Base-by-base conservation (phyloP, 805 yeast genomes). In the Ogataea pignaliae region DNA sequence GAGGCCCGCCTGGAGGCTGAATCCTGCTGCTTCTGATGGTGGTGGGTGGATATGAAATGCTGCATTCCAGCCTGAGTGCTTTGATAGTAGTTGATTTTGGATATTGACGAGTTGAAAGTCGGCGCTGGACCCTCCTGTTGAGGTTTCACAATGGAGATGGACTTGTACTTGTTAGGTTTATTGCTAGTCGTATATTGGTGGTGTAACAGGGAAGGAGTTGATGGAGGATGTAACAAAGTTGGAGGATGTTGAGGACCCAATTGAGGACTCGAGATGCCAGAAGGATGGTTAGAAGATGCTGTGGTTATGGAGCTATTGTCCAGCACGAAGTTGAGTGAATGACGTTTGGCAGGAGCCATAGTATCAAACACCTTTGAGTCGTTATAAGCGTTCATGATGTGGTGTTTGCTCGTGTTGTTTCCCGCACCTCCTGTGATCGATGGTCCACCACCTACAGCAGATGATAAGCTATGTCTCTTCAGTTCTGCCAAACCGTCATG, bases 281-380 rank as follows among this genome's bases (percentile, higher is more conserved):
- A 4, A 5, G 49, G 33, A 15, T 36, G 33, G 14, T 14, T 26
- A 31, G 42, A 34, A 8, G 34, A 9, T 13, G 30, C 34, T 17
- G 45, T 13, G 34, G 34, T 29, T n/a, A 7, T 36, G 36, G 14
- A 33, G 9, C 36, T 18, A 31, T 11, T 14, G 15, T 43, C 42
- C 12, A 40, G n/a, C 10, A 37, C 38, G 13, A 43, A 41, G 14
- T 39, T 40, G 3, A 40, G 18, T 15, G 37, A 40, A 17, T 43
- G 52, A 6, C 54, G 33, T 29, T 45, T 45, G 10, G 43, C 33
- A 5, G 61, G 63, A 8, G 48, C 50, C 8, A 52, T 52, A 0
- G 64, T 63, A 32, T 61, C 64, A 28, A 58, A 44, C 3, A 58
- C 66, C 31, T 50, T 54, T 2, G 53, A 41, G 15, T 63, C 67